Base-by-base conservation (phyloP, 2,329 filamentous ascomycete genomes). In the Nigrospora osmanthi region DNA sequence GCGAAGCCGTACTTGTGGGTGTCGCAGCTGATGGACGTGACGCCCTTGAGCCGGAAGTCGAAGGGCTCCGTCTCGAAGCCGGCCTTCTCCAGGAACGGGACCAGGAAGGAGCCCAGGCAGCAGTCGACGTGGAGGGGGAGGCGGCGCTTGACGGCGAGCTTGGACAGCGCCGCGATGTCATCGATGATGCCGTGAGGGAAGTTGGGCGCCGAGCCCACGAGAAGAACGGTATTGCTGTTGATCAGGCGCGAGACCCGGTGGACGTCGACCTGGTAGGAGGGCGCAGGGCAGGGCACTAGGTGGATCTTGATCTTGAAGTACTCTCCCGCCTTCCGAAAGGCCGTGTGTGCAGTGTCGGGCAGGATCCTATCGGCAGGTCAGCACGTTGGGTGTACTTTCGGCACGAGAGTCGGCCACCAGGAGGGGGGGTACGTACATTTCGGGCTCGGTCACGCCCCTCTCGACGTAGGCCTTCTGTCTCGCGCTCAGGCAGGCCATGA, bases 1-100 rank as follows among this genome's bases (percentile, higher is more conserved):
- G 93, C 93, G 61, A 98, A 98, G 34, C 93, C 93, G 63, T 98
- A 98, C 66, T 98, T 98, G 77, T 98, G 93, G 3, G 93, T 98
- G 64, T 98, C 93, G 64, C 90, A 94, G 54, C 83, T 89, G 65
- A 98, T 97, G 64, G 85, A 91, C 4, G 91, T 96, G 34, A 98
- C 93, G 56, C 93, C 93, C 54, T 87, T 89, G 47, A 94, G 81
- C 45, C 87, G 82, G 78, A 98, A 98, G 65, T 98, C 93, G 61
- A 97, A 97, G 6, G 81, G 82, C 54, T 85, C 81, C 17, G 86
- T 78, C 50, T 94, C 88, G 65, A 95, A 97, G 38, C 93, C 93
- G n/a, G 93, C 89, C 60, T 87, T 87, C 52, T 89, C 83, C 37
- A 98, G 84, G 71, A 91, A 89, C 2, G 93, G 89, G 38, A 98